Base-by-base conservation (phyloP, 192 early-diverging fungal genomes). In the Physocladia obscura region DNA sequence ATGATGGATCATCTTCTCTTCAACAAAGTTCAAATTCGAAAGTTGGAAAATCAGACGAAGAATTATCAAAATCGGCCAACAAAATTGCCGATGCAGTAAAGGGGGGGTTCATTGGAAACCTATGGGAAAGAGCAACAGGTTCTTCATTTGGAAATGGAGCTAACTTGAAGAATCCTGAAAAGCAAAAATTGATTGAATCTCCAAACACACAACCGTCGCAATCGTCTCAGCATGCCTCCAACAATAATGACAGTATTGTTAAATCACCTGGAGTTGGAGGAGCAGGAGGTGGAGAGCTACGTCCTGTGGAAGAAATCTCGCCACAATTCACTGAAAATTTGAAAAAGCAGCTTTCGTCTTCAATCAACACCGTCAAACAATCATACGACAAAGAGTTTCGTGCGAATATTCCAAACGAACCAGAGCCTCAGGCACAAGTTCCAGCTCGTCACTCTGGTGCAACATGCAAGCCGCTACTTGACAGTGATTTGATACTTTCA, bases 371-470 rank as follows among this genome's bases (percentile, higher is more conserved):
- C 0, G 67, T 82, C 1, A 73, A 62, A 11, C 52, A 44, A 24
- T 51, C 75, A 8, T 36, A 29, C 6, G 81, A 85, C 6, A 56
- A 83, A n/a, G 40, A 48, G 21, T 76, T 85, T 48, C 60, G 68
- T 4, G 78, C 81, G 21, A 39, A 48, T 13, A 72, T 80, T 38
- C 80, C 82, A 2, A 34, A 35, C 49, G 70, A 78, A 39, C 76
- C 76, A 31, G 62, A 74, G 15, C 58, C 57, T 6, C 47, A 52
- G 15, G 63, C 74, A 3, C 36, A 52, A 4, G 57, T 54, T 13
- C 65, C 65, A 17, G 32, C 75, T n/a, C 75, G 70, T 8, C 70
- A 76, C 35, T 6, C 71, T 24, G 50, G 52, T 11, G 26, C 38
- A 31, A 62, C 70, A 2, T 84, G 83, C 61, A 64, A 26, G 4